A percentile compares a stretch with the other conserved stretches of the same genome.
Evolutionary conservation across 441 rosid genomes (phyloP).

Genomic region (Iberis amara): DNA sequence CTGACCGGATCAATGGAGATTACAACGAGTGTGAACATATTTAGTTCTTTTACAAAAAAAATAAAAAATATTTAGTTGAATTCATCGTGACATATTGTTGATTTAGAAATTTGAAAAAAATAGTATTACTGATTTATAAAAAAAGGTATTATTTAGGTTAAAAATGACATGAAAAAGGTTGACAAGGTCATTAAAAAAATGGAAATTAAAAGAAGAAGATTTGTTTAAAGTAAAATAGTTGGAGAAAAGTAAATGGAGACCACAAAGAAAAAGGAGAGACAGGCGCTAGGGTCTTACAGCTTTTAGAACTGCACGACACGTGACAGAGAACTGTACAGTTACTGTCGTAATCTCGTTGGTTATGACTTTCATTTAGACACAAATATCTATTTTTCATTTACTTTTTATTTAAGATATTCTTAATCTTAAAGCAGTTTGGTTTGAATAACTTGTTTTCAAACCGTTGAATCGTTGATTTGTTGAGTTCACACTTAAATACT

Average conservation of each 20-base stretch:
- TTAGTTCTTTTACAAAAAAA: no score
- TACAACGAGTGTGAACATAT: no score
- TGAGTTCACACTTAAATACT: neutral
- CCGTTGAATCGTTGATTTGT: neutral
- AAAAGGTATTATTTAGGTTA: no score
- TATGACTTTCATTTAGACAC: constrained; percentile 18
- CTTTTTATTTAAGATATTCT: neutral
- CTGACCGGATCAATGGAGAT: no score
- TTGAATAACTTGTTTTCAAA: constrained; percentile 8
- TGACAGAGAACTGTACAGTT: constrained; percentile 28
- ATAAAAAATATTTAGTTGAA: no score
- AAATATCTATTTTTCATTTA: neutral
- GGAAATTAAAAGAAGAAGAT: no score
- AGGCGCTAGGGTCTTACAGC: constrained; percentile 18
- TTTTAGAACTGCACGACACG: constrained; percentile 15
- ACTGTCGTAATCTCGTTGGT: constrained; percentile 30
- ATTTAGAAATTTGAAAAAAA: no score
- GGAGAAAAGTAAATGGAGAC: constrained; percentile 22
- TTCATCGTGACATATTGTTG: no score
- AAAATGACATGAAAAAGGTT: no score
- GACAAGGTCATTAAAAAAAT: no score
- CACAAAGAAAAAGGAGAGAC: constrained; percentile 26
- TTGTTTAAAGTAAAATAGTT: constrained; percentile 9
- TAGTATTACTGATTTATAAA: no score
- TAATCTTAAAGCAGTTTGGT: neutral